Evolutionary conservation across 305 asterid species (phyloP), one percentile per base, ranked within the genome.

Genomic region (Plantago lanceolata): DNA sequence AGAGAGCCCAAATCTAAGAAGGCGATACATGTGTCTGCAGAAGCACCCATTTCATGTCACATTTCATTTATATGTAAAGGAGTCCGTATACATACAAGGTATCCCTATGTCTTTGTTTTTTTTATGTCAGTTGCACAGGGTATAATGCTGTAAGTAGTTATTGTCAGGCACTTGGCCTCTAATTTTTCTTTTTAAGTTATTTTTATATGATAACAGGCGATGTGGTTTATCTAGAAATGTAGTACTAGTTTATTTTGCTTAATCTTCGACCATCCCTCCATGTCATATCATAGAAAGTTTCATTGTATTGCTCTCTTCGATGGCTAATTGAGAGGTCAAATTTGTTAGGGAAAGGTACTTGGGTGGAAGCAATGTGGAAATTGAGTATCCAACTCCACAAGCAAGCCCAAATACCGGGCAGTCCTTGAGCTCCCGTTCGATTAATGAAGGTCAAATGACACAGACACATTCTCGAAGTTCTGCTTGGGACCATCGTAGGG

Each of bases 21-120:
- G 84, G 99, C 99, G 61, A 81, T 79, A 59, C 77, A 84, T 68
- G 94, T 90, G 49, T 77, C 78, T 17, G 59, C 43, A 47, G 83
- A 84, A 76, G 99, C 99, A 55, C 93, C 97, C 57, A 40, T 43
- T 57, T 84, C 75, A 82, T 90, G 97, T 74, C 87, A 84, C 74
- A 87, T 93, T 69, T 80, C 84, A 85, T 90, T 93, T 78, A 48
- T 85, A 67, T 93, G 97, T 82, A 93, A 87, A 78, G 96, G 92
- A 51, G 78, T 82, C 68, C 87, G 75, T 62, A 79, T 93, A 58
- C 56, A 64, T 56, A 83, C 90, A 35, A 84, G 99, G 99, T 93
- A 79, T 61, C 70, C 43, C 5, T 12, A 28, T 55, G 33, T 55
- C 12, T 28, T 6, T 12, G 9, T 5, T 21, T 21, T 53, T 53